Percentiles rank a stretch among this genome's conserved stretches.
Evolutionary conservation across 2,329 filamentous ascomycete genomes (phyloP).

Genomic region (Gnomoniopsis smithogilvyi): DNA sequence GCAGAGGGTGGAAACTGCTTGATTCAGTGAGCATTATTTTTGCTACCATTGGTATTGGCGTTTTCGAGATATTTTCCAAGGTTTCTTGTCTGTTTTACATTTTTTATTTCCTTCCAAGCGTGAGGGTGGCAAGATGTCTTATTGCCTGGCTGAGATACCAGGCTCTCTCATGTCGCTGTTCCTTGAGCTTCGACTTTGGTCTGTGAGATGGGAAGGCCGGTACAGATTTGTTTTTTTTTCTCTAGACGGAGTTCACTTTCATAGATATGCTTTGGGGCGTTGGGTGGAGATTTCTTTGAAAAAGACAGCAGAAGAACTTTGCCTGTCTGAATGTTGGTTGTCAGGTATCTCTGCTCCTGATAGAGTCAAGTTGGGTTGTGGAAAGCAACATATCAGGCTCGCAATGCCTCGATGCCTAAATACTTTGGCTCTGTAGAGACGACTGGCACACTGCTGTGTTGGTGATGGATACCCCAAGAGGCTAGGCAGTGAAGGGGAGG

Average conservation of each 20-base stretch:
- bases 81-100: background rate
- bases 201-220: background rate
- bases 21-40: background rate
- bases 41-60: background rate
- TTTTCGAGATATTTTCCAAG: background rate
- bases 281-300: background rate
- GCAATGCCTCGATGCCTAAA: background rate
- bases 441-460: background rate
- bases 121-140: background rate
- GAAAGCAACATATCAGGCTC: background rate
- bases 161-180: background rate
- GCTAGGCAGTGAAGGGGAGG: background rate
- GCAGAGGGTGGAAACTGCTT: constrained; percentile 34
- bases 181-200: too few relatives aligned
- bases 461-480: background rate
- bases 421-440: background rate
- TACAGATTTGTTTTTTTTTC: background rate
- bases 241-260: background rate
- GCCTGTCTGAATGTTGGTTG: background rate
- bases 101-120: background rate
- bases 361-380: background rate
- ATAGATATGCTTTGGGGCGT: background rate
- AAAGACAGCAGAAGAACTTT: background rate
- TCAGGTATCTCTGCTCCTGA: background rate
- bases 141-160: constrained; percentile 2